Base-by-base conservation (phyloP, 2,329 filamentous ascomycete genomes). In the Fusarium sp. region DNA sequence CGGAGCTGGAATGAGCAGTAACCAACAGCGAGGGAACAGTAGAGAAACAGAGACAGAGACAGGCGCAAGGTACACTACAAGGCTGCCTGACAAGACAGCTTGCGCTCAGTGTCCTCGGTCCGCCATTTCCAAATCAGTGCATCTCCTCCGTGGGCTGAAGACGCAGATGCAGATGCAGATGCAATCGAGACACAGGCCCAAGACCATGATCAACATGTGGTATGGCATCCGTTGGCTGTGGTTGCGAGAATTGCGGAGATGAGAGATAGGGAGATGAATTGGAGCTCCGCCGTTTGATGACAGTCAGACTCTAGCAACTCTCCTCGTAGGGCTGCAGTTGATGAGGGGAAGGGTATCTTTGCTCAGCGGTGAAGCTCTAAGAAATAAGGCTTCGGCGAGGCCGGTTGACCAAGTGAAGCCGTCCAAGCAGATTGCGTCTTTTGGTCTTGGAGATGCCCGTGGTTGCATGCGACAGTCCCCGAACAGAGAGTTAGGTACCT, bases 341-440 rank as follows among this genome's bases (percentile, higher is more conserved):
- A 33, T 48, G 51, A 69, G 73, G 62, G 71, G 42, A 72, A 55
- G 11, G 20, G 51, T 41, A 31, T 41, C 63, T 52, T 56, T 55
- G 26, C 33, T 72, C 67, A 70, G 77, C 74, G 76, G 76, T 78
- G 76, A 78, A 76, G 70, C 61, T 74, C 55, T 74, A 75, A 75
- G 63, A 72, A 71, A 24, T 24, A 63, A 66, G 55, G 41, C 55
- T 67, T 78, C 76, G 76, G 76, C 70, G 76, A 71, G 61, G 63
- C 76, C 76, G 76, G 62, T 52, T 64, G 63, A 69, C 44, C 57
- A 26, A 57, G 41, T 17, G 36, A 67, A 61, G 69, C 61, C 11
- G 51, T 49, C 74, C 63, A 63, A 63, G 48, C 60, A 65, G 47
- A 71, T 66, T 63, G 62, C 59, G 45, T 41, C 31, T 58, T 70